These are phyloP conservation scores for Diplotaxis tenuifolia DNA, from an alignment of 345 rosid species.

Conservation along the genomic window DNA sequence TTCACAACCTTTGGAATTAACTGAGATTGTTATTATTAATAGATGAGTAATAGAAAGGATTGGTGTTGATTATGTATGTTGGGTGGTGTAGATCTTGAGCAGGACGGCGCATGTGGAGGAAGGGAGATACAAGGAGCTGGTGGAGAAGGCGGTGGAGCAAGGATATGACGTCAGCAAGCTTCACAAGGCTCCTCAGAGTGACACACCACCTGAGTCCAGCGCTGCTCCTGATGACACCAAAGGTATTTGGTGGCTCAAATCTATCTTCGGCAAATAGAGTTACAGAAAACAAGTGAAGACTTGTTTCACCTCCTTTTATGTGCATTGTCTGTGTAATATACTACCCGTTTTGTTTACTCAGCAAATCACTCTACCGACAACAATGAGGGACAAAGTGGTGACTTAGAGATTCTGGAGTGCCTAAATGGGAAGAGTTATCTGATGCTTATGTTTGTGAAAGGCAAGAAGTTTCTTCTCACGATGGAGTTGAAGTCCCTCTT, in stretches of 20 bases:
- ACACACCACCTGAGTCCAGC: slow-evolving; percentile 56
- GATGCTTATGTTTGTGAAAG: slow-evolving; percentile 64
- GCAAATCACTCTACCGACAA: slow-evolving; percentile 32
- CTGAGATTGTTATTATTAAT: too few species aligned
- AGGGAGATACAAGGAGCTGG: slow-evolving; percentile 53
- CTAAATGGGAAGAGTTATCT: slow-evolving; percentile 53
- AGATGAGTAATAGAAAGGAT: too few species aligned
- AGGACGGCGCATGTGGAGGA: slow-evolving; percentile 61
- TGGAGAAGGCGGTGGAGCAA: slow-evolving; percentile 55
- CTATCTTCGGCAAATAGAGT: slow-evolving; percentile 57
- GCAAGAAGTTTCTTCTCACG: slow-evolving; percentile 66
- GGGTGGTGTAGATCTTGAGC: slow-evolving; percentile 55
- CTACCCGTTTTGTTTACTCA: background rate
- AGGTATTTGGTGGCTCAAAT: slow-evolving; percentile 89
- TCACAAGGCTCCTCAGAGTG: slow-evolving; percentile 70
- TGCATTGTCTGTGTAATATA: slow-evolving; percentile 8
- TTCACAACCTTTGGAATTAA: too few species aligned
- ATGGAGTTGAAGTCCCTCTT: slow-evolving; percentile 70
- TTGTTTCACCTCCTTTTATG: background rate
- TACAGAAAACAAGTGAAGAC: background rate
- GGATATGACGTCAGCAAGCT: slow-evolving; percentile 78
- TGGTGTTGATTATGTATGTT: background rate
- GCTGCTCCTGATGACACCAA: too few species aligned
- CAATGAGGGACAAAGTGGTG: slow-evolving; percentile 20
- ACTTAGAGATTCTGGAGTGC: slow-evolving; percentile 16